Base-by-base conservation (phyloP, 352 stramenopile genomes). In the Aphanomyces euteiches region DNA sequence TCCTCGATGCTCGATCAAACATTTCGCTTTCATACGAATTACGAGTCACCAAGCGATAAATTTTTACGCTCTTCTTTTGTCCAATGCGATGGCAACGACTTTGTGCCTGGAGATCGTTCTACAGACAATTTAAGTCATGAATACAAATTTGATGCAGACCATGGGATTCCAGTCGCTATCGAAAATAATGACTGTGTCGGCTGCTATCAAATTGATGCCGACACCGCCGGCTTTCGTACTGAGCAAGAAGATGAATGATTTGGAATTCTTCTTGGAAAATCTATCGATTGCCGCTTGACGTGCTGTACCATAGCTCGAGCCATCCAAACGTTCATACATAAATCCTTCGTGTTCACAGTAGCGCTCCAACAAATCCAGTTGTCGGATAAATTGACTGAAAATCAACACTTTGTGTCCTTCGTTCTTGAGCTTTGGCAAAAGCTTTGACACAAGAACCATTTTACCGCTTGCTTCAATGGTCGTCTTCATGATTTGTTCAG, bases 11-110 rank as follows among this genome's bases (percentile, higher is more conserved):
- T 53, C 97, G 92, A 69, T 99, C 92, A 74, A 99, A 99, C 97
- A 99, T 99, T 82, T 99, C 93, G 75, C 98, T 98, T 82, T 99
- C 98, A 73, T 99, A 99, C 3, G 97, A 99, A 75, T 99, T 98
- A 13, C 92, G 81, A 41, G 96, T 99, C 56, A 99, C 90, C 28
- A 99, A 79, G 17, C 97, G 96, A 76, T 98, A 99, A 36, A 99
- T 97, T 60, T 95, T 92, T 17, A 99, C 97, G 64, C 87, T 88
- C 76, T 99, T 99, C 61, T 98, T 99, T 83, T 99, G 98, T 0
- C 98, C 98, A 76, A 99, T 99, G 65, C 97, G 90, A 75, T 99
- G 98, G 71, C 95, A 98, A 72, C 97, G 88, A 28, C 85, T 80
- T 67, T 95, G 87, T 5, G 90, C 90, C 50, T 96, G 88, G 15